A percentile compares a stretch with the other conserved stretches of the same genome.
Evolutionary conservation across 495 filamentous ascomycete species (phyloP).

Genomic region (Hamigera avellanea): DNA sequence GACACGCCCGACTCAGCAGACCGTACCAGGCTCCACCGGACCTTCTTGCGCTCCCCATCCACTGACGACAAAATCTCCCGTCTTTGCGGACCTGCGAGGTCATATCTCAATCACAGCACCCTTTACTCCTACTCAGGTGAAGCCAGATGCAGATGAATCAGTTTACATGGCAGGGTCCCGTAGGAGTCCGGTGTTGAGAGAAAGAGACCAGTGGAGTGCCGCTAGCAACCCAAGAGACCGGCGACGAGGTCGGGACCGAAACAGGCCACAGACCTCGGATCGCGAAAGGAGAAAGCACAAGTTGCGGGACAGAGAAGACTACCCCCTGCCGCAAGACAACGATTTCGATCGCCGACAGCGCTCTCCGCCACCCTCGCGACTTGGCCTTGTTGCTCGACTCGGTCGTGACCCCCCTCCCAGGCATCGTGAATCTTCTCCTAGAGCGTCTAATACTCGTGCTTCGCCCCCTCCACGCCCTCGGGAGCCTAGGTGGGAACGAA

Average conservation of each 20-base stretch:
- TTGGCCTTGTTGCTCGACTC: constrained; percentile 16
- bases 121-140: constrained; percentile 6
- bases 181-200: constrained; percentile 46
- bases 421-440: constrained; percentile 19
- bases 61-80: constrained; percentile 5
- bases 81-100: constrained; percentile 4
- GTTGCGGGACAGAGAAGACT: constrained; percentile 23
- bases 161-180: constrained; percentile 45
- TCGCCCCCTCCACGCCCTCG: constrained; percentile 13
- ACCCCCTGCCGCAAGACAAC: constrained; percentile 17
- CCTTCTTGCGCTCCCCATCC: constrained; percentile 5
- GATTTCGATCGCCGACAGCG: constrained; percentile 19
- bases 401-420: constrained; percentile 19
- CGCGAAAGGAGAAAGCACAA: constrained; percentile 26
- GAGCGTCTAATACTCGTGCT: constrained; percentile 18
- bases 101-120: neutral
- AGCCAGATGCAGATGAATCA: constrained; percentile 32
- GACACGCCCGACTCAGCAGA: constrained; percentile 7
- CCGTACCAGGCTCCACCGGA: constrained; percentile 11
- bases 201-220: constrained; percentile 47
- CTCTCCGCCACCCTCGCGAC: constrained; percentile 25
- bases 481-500: constrained; percentile 6
- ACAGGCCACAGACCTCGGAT: constrained; percentile 29
- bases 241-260: constrained; percentile 20
- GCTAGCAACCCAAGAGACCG: constrained; percentile 30